Evolutionary conservation across 805 yeast genomes (phyloP).

Genomic region (Pichia cephalocereana): DNA sequence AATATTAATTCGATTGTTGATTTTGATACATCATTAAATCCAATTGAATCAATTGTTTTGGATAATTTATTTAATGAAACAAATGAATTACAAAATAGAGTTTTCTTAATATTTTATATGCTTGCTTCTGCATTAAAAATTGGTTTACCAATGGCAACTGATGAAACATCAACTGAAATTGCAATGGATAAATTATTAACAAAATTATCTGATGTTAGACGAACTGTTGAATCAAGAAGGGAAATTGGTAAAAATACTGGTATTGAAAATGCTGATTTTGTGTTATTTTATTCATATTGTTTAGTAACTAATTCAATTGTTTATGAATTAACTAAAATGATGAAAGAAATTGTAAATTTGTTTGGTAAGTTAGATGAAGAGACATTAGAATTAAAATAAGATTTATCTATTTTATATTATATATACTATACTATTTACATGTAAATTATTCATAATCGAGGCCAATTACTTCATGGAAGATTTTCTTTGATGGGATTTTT

Average conservation of each 20-base stretch:
- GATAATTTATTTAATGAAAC: slow-evolving; percentile 48
- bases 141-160: slow-evolving; percentile 69
- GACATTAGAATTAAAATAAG: slow-evolving; percentile 33
- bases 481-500: slow-evolving; percentile 65
- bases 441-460: slow-evolving; percentile 22
- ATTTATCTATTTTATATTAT: no score
- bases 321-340: slow-evolving; percentile 52
- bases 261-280: slow-evolving; percentile 62
- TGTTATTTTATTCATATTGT: slow-evolving; percentile 64
- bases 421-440: not conserved
- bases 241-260: slow-evolving; percentile 21
- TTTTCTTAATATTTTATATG: slow-evolving; percentile 71
- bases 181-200: slow-evolving; percentile 61
- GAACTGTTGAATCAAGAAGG: slow-evolving; percentile 17
- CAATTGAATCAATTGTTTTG: slow-evolving; percentile 48
- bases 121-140: slow-evolving; percentile 65
- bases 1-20: slow-evolving; percentile 62
- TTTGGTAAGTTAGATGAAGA: slow-evolving; percentile 64
- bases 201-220: slow-evolving; percentile 53
- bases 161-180: slow-evolving; percentile 69
- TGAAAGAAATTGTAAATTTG: slow-evolving; percentile 44
- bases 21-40: slow-evolving; percentile 45
- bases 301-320: slow-evolving; percentile 62
- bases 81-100: slow-evolving; percentile 59
- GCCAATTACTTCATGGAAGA: slow-evolving; percentile 72